Conservation (phyloP, 208 protist species). For the Crithidia bombi region DNA sequence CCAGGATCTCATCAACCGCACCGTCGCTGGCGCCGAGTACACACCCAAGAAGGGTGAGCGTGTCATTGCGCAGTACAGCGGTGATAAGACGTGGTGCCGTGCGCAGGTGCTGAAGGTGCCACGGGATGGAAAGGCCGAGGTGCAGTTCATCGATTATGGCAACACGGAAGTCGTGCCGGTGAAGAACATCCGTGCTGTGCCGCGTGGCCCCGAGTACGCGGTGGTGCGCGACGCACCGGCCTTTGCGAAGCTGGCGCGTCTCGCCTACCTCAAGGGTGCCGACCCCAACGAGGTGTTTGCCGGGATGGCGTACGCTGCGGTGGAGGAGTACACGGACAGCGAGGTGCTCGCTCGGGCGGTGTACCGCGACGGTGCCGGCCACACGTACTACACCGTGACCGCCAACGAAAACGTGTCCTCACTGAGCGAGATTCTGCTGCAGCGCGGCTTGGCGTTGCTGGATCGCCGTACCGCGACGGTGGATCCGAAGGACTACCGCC, state of each 20-base stretch:
- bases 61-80: conserved; percentile 73
- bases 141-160: conserved; percentile 91
- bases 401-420: conserved; percentile 65
- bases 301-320: conserved; percentile 47
- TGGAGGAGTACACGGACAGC: conserved; percentile 76
- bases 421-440: conserved; percentile 81
- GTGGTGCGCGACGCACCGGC: conserved; percentile 66
- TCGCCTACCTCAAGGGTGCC: conserved; percentile 76
- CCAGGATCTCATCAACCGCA: conserved; percentile 64
- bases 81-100: conserved; percentile 85
- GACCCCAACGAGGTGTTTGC: conserved; percentile 47
- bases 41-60: conserved; percentile 71
- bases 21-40: conserved; percentile 31
- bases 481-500: conserved; percentile 55
- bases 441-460: conserved; percentile 75
- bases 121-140: conserved; percentile 44
- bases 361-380: conserved; percentile 67
- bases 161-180: conserved; percentile 61
- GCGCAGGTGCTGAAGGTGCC: conserved; percentile 66
- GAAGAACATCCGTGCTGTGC: conserved; percentile 69
- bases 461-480: conserved; percentile 56
- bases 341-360: conserved; percentile 78
- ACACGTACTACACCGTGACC: conserved; percentile 75
- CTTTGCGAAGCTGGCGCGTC: conserved; percentile 58
- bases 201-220: conserved; percentile 73